These are phyloP conservation scores for Thymus quinquecostatus DNA, from an alignment of 257 asterid species.

Conservation along the genomic window DNA sequence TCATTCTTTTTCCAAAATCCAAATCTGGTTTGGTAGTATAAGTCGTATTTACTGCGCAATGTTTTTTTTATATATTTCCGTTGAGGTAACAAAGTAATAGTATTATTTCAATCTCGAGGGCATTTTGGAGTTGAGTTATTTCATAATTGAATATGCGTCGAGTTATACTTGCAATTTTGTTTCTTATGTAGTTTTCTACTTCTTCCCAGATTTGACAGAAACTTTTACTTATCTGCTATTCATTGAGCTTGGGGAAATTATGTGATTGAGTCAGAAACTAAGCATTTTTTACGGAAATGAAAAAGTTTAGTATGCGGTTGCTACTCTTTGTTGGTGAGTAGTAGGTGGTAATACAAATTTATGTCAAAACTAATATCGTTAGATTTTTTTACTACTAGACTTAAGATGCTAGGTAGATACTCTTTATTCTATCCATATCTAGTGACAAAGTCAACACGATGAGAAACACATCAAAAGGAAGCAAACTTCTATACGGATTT, in stretches of 20 bases:
- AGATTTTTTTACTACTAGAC: not conserved
- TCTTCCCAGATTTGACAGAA: not conserved
- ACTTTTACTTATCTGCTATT: not conserved
- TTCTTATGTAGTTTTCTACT: constrained; percentile 10
- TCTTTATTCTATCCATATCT: not conserved
- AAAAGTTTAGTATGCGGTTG: not conserved
- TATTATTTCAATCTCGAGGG: not conserved
- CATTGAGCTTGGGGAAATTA: not conserved
- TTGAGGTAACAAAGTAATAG: not conserved
- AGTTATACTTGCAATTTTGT: constrained; percentile 10
- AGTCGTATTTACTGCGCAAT: not conserved
- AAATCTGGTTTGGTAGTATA: not conserved
- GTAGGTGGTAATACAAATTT: not conserved
- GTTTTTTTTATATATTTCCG: not conserved
- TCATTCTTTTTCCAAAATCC: not conserved
- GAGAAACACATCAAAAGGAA: not conserved
- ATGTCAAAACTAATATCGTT: not conserved
- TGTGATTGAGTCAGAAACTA: constrained; percentile 6
- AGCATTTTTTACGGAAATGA: not conserved
- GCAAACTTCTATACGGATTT: not conserved
- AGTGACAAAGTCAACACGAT: not conserved
- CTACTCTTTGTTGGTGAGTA: not conserved
- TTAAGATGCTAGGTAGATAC: not conserved
- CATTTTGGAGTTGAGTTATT: not conserved
- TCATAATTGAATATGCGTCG: not conserved